Base-by-base conservation (phyloP, 164 flowering plant species). In the Stephania cephalantha region DNA sequence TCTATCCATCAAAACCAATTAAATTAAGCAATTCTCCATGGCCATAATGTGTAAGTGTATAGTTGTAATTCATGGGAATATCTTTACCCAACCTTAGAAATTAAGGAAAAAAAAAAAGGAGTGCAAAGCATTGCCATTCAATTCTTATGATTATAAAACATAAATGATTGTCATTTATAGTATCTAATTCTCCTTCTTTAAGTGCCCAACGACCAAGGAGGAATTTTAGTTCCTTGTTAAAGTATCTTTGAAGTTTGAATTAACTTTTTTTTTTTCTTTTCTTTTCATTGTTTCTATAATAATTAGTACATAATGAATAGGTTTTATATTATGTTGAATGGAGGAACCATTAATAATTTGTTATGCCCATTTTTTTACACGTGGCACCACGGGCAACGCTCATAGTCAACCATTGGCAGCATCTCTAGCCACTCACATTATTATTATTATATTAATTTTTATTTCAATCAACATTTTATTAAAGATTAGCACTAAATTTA, bases 181-280 rank as follows among this genome's bases (percentile, higher is more conserved):
- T 18, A 74, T 74, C 76, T 35, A 58, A 74, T 67, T 65, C 63
- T 29, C 74, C 25, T 2, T 7, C 31, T 31, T 46, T 46, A 66
- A 44, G 45, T 46, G 48, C 64, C 76, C 76, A 46, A 74, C 18
- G 71, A 74, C 70, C 5, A 46, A 12, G 70, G 71, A 74, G 50
- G 69, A n/a, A 65, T 29, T 3, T 29, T 11, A 22, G 52, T 63
- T 9, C 55, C 55, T 50, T 9, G 12, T 50, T 50, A 50, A 50
- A 64, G 76, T 7, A 72, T 58, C 74, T 55, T 65, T 74, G 70
- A 72, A 72, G 20, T 12, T 73, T 74, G 22, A 74, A 74, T 66
- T 15, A 35, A 35, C 42, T 35, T 35, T 35, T 35, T 35, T 31
- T 35, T 35, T 1, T 35, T 35, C 61, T 74, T 46, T 46, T 74